Base-by-base conservation (phyloP, 108 stramenopile species). In the Aurantiochytrium sp. region DNA sequence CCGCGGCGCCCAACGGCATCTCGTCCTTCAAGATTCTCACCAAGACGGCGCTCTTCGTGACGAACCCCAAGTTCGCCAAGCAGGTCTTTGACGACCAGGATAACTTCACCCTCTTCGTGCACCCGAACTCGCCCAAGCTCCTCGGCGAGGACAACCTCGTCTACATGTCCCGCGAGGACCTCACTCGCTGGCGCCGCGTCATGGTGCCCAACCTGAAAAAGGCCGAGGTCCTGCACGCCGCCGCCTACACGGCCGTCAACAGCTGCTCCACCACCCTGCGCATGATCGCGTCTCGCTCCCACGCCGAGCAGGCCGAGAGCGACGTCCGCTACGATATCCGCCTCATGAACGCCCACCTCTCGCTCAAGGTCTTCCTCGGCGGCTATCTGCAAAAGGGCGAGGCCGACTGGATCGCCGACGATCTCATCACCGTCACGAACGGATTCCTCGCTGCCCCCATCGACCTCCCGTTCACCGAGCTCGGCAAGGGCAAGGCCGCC, bases 281-380 rank as follows among this genome's bases (percentile, higher is more conserved):
- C 32, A 65, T 17, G 59, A 65, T 65, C 59, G 59, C 59, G 8
- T 8, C 59, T 34, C 59, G 59, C 59, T 65, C 59, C 22, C 59
- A 8, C 34, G 59, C 59, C 19, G 59, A 65, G 59, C 59, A 65
- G 59, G 59, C 59, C 59, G 34, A 65, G 24, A 65, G 19, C 59
- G 59, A 65, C 34, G 59, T 65, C 19, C 59, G 59, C 34, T 65
- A 34, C 34, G 59, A 65, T 19, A 30, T 65, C 34, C 59, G 59
- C 59, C 59, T 65, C 59, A 65, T 65, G 59, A 65, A 65, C 59
- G 59, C 59, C 34, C 59, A 65, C 59, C 59, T 65, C 10, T 65
- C 59, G 2, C 59, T 65, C 59, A 65, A 65, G 32, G 59, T 65
- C 59, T 65, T 65, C 59, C 27, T 65, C 34, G 59, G 59, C 8